These are phyloP conservation scores for Moesziomyces sp. DNA, from an alignment of 1,284 basidiomycete species.

Conservation along the genomic window DNA sequence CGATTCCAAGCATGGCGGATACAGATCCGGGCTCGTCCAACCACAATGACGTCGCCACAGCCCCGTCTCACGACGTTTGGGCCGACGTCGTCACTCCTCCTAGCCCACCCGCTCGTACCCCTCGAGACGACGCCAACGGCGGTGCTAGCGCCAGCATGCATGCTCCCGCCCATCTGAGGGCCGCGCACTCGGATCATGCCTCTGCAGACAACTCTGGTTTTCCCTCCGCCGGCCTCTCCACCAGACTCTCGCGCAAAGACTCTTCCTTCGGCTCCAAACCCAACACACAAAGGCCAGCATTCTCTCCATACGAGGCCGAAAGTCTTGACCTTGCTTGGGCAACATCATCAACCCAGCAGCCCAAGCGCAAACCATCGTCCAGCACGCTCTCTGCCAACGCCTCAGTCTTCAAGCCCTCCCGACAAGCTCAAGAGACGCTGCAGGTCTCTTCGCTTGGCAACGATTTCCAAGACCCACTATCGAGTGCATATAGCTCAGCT, in stretches of 20 bases:
- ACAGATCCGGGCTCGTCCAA: slow-evolving; percentile 9
- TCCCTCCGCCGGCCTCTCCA: slow-evolving; percentile 28
- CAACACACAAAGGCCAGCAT: slow-evolving; percentile 17
- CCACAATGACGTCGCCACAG: slow-evolving; percentile 9
- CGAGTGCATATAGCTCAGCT: slow-evolving; percentile 19
- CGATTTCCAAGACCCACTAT: slow-evolving; percentile 30
- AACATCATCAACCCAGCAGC: slow-evolving; percentile 11
- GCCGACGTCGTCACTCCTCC: slow-evolving; percentile 15
- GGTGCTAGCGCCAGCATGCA: slow-evolving; percentile 50
- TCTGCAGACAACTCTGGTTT: slow-evolving; percentile 28
- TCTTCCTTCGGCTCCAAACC: slow-evolving; percentile 40
- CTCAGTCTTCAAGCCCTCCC: slow-evolving; percentile 28
- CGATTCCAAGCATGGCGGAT: slow-evolving; percentile 11
- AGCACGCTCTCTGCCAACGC: slow-evolving; percentile 22
- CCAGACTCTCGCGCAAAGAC: slow-evolving; percentile 20
- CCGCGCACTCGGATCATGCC: neutral
- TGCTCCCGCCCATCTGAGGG: slow-evolving; percentile 25
- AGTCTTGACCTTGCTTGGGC: slow-evolving; percentile 26
- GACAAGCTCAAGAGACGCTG: slow-evolving; percentile 3
- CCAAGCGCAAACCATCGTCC: slow-evolving; percentile 5
- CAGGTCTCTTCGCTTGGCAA: slow-evolving; percentile 5
- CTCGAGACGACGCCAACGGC: slow-evolving; percentile 32
- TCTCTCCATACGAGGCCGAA: slow-evolving; percentile 32
- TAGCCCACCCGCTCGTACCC: neutral
- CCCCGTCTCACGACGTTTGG: slow-evolving; percentile 27